Evolutionary conservation across 2,329 filamentous ascomycete genomes (phyloP).

Genomic region (Balansia obtecta): DNA sequence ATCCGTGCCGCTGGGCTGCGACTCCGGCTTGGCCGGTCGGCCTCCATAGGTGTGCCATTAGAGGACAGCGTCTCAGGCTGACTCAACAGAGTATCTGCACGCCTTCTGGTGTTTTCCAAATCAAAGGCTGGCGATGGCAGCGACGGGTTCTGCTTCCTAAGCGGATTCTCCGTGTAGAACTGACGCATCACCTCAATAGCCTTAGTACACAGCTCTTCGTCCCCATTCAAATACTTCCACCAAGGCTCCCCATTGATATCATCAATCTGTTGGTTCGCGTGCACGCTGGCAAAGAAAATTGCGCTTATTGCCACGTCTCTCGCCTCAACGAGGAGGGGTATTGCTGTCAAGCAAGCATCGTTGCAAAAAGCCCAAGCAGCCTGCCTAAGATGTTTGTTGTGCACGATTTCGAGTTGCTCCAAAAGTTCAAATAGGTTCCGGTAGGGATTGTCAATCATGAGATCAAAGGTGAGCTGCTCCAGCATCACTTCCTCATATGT

Average conservation of each 20-base stretch:
- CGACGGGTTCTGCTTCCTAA: slow-evolving; percentile 42
- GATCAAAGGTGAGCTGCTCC: slow-evolving; percentile 84
- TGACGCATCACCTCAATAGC: slow-evolving; percentile 68
- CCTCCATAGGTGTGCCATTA: slow-evolving; percentile 34
- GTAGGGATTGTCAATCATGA: slow-evolving; percentile 83
- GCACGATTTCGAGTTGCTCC: slow-evolving; percentile 56
- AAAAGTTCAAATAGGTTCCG: slow-evolving; percentile 73
- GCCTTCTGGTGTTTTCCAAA: slow-evolving; percentile 42
- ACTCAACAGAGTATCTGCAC: slow-evolving; percentile 29
- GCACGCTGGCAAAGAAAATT: slow-evolving; percentile 74
- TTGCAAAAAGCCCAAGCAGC: slow-evolving; percentile 90
- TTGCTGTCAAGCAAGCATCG: slow-evolving; percentile 71
- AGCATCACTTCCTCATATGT: slow-evolving; percentile 87
- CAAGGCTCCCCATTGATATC: slow-evolving; percentile 67
- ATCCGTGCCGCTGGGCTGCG: slow-evolving; percentile 31
- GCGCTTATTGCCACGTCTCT: slow-evolving; percentile 74
- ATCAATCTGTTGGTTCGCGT: slow-evolving; percentile 62
- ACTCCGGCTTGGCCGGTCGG: slow-evolving; percentile 37
- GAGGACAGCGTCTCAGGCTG: slow-evolving; percentile 34
- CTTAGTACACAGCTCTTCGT: slow-evolving; percentile 54
- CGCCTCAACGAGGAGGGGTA: slow-evolving; percentile 71
- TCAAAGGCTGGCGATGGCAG: slow-evolving; percentile 41
- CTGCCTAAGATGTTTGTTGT: slow-evolving; percentile 73
- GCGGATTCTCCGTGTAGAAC: slow-evolving; percentile 53
- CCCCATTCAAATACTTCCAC: slow-evolving; percentile 72